A percentile compares a stretch with the other conserved stretches of the same genome.
Conservation (phyloP, 1,284 basidiomycete species). For the Microbotryomycetes sp. region DNA sequence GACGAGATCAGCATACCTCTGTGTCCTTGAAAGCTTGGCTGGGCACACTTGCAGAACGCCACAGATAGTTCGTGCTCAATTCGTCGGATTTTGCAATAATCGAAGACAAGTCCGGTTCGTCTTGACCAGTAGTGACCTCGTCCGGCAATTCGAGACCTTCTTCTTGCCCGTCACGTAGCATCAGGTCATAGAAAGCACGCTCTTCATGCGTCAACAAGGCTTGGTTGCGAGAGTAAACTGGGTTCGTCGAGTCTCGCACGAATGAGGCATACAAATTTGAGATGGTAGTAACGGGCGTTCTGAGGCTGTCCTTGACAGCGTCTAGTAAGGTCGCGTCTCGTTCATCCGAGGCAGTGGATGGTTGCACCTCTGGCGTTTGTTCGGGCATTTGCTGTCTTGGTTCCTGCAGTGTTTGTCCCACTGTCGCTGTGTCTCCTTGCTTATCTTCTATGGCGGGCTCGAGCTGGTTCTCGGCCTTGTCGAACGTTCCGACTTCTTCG, state of each 20-base stretch:
- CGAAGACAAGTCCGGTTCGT: background rate
- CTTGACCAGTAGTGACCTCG: background rate
- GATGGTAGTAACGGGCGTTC: background rate
- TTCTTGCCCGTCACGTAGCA: background rate
- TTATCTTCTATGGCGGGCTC: no score
- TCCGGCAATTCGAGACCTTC: background rate
- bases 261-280: slow-evolving; percentile 7
- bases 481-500: no score
- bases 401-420: no score
- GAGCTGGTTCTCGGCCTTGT: no score
- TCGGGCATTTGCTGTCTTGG: no score
- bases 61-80: background rate
- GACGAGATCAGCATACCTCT: slow-evolving; percentile 1
- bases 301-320: background rate
- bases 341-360: no score
- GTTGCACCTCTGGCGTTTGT: no score
- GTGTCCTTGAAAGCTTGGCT: slow-evolving; percentile 9
- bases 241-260: slow-evolving; percentile 15
- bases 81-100: slow-evolving; percentile 5
- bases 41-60: background rate
- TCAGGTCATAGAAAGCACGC: background rate
- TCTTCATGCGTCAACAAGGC: slow-evolving; percentile 9
- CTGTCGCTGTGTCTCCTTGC: no score
- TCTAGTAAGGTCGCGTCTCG: no score
- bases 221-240: slow-evolving; percentile 25